Percentiles rank a stretch among this genome's conserved stretches.
Evolutionary conservation across 192 early-diverging fungal species (phyloP).

Genomic region (Coemansia sp.): DNA sequence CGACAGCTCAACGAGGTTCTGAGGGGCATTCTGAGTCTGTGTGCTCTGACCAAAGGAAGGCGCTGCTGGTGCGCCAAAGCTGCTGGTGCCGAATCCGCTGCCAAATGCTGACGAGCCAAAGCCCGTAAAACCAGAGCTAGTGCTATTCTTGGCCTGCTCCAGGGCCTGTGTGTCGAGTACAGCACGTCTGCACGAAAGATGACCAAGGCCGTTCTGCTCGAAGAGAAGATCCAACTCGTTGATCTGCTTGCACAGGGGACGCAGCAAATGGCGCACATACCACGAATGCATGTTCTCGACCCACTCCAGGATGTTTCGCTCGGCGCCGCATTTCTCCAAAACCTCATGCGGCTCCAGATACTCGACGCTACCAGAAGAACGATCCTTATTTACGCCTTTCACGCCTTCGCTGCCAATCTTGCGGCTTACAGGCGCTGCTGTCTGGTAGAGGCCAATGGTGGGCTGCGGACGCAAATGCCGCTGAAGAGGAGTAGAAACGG

Average conservation of each 20-base stretch:
- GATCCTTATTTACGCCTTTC: constrained; percentile 34
- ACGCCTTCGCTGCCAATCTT: constrained; percentile 26
- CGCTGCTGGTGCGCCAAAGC: constrained; percentile 3
- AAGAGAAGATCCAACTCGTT: constrained; percentile 45
- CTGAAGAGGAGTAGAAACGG: constrained; percentile 31
- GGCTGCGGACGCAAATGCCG: constrained; percentile 45
- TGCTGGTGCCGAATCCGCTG: constrained; percentile 16
- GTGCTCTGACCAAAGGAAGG: background rate
- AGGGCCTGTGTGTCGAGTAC: constrained; percentile 33
- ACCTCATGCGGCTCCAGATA: constrained; percentile 54
- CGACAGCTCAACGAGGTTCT: constrained; percentile 44
- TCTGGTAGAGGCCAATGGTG: constrained; percentile 49
- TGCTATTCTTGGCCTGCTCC: constrained; percentile 28
- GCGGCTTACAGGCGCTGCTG: constrained; percentile 38
- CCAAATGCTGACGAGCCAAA: constrained; percentile 15
- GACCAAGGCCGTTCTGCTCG: constrained; percentile 41
- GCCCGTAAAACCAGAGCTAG: background rate
- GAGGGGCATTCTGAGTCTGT: constrained; percentile 22
- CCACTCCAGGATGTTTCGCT: constrained; percentile 41
- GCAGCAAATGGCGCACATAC: constrained; percentile 52
- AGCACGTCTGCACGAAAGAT: constrained; percentile 43
- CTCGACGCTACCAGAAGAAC: constrained; percentile 23
- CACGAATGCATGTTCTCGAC: constrained; percentile 53
- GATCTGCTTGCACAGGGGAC: constrained; percentile 47
- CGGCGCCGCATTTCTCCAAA: constrained; percentile 37